These are phyloP conservation scores for Coniochaeta hoffmannii DNA, from an alignment of 2,329 filamentous ascomycete genomes.

Conservation along the genomic window DNA sequence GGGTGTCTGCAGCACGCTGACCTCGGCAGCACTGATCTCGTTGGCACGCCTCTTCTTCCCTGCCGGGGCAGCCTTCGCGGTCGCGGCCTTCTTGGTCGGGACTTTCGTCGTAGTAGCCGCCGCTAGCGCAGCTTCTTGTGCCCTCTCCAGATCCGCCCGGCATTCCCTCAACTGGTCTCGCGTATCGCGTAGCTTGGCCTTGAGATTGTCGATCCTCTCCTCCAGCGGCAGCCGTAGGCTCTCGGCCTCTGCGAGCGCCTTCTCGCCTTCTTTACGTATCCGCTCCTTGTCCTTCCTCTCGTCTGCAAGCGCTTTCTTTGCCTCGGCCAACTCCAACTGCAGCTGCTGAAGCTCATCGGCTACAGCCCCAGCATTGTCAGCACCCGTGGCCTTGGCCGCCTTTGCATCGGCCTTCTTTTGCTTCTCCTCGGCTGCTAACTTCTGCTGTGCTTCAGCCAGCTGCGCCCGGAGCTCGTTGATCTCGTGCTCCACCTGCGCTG, in stretches of 20 bases:
- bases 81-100: constrained; percentile 20
- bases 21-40: constrained; percentile 38
- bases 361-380: constrained; percentile 7
- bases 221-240: constrained; percentile 58
- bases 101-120: constrained; percentile 14
- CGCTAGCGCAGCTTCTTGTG: constrained; percentile 30
- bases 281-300: constrained; percentile 41
- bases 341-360: constrained; percentile 18
- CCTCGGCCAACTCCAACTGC: constrained; percentile 12
- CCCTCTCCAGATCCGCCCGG: constrained; percentile 34
- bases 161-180: constrained; percentile 67
- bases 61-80: constrained; percentile 22
- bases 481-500: constrained; percentile 23
- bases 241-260: constrained; percentile 52
- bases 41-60: constrained; percentile 38
- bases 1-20: constrained; percentile 36
- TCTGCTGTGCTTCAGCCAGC: constrained; percentile 13
- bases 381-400: constrained; percentile 10
- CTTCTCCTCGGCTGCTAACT: constrained; percentile 17
- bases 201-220: constrained; percentile 61
- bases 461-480: constrained; percentile 16
- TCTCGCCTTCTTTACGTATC: constrained; percentile 37
- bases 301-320: constrained; percentile 19
- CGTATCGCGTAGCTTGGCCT: constrained; percentile 59
- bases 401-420: constrained; percentile 13